phyloP scores from a whole-genome alignment of 495 filamentous ascomycete species.

The Trichoderma orchidacearum region DNA sequence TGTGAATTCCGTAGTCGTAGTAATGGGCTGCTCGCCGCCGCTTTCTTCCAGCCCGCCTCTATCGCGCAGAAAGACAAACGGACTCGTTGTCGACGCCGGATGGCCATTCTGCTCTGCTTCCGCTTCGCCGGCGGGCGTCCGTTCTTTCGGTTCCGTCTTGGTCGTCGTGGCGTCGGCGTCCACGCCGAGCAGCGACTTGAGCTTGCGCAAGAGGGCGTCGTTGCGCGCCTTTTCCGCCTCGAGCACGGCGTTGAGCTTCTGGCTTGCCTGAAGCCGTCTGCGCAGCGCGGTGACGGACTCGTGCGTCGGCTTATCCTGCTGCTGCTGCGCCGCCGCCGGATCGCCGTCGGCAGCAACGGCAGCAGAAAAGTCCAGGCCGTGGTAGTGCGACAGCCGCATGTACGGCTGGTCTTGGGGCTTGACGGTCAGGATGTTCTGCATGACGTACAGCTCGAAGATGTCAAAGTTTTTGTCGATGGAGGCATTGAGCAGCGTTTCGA shows the following conservation, averaged over 20 bases:
- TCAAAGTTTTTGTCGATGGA: conserved; percentile 96
- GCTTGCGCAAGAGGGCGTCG: conserved; percentile 49
- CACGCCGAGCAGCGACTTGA: conserved; percentile 40
- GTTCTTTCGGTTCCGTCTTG: conserved; percentile 10
- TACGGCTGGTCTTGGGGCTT: conserved; percentile 49
- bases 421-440: conserved; percentile 79
- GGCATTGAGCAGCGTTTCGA: conserved; percentile 88
- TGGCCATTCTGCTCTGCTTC: not conserved
- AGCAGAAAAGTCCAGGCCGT: conserved; percentile 29
- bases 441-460: conserved; percentile 83
- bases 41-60: conserved; percentile 24
- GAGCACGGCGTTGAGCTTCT: conserved; percentile 63
- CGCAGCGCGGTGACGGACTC: conserved; percentile 59
- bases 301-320: conserved; percentile 33
- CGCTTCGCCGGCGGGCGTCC: too few species aligned
- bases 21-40: conserved; percentile 37
- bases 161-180: conserved; percentile 11
- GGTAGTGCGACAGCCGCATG: conserved; percentile 77
- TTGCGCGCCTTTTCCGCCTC: conserved; percentile 66
- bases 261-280: conserved; percentile 65
- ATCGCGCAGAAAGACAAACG: conserved; percentile 38
- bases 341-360: not conserved
- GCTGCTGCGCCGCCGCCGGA: conserved; percentile 4
- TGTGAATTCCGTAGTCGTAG: conserved; percentile 66
- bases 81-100: conserved; percentile 6